Evolutionary conservation across 1,139 yeast species (phyloP).

Genomic region (Protomyces inundatus): DNA sequence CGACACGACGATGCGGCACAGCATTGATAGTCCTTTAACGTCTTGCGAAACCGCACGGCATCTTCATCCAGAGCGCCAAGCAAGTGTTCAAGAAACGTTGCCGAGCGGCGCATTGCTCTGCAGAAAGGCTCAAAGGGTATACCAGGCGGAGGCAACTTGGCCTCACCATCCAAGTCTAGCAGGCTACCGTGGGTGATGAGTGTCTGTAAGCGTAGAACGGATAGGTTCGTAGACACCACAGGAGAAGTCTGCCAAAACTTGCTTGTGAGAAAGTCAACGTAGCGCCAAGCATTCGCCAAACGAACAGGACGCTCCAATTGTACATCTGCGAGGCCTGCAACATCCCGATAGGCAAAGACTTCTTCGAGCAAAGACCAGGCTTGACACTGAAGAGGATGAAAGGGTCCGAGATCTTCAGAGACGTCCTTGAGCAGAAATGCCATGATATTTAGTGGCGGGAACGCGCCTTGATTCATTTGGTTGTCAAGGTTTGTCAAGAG

Average conservation of each 20-base stretch:
- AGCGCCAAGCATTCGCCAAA: slow-evolving; percentile 14
- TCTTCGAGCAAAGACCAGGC: slow-evolving; percentile 11
- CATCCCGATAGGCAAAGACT: slow-evolving; percentile 5
- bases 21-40: neutral
- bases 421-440: slow-evolving; percentile 6
- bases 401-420: neutral
- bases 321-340: neutral
- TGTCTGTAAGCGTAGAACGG: slow-evolving; percentile 9
- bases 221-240: slow-evolving; percentile 22
- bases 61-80: slow-evolving; percentile 13
- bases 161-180: neutral
- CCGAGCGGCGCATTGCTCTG: neutral
- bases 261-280: slow-evolving; percentile 1
- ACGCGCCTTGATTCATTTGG: slow-evolving; percentile 7
- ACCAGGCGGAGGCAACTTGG: slow-evolving; percentile 2
- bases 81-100: neutral
- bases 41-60: slow-evolving; percentile 2
- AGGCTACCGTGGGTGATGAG: neutral
- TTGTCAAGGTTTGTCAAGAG: slow-evolving; percentile 1
- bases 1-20: neutral
- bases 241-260: slow-evolving; percentile 8
- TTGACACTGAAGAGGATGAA: slow-evolving; percentile 6
- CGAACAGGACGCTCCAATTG: neutral
- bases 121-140: neutral
- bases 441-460: slow-evolving; percentile 14